Conservation (phyloP, 179 eudicot species). For the Kewa caespitosa region DNA sequence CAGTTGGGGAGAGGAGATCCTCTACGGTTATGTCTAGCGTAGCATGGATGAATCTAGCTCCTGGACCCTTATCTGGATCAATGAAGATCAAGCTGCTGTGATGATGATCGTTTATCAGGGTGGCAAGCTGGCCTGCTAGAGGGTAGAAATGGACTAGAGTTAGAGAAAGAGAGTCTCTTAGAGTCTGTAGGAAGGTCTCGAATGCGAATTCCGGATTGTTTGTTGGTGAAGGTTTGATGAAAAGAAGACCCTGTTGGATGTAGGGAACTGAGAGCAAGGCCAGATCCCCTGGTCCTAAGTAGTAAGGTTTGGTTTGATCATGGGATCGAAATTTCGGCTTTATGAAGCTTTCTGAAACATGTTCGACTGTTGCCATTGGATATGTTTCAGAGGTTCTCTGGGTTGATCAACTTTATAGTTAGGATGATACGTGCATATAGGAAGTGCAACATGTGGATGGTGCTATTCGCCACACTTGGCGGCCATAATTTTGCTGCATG, state of each 20-base stretch:
- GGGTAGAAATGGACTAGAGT: conserved; percentile 29
- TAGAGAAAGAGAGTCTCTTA: conserved; percentile 14
- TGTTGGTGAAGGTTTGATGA: conserved; percentile 14
- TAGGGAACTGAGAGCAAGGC: conserved; percentile 26
- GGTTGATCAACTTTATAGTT: too few species aligned
- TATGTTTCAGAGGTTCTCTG: too few species aligned
- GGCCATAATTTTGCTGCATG: too few species aligned
- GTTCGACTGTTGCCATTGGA: conserved; percentile 15
- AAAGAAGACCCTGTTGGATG: conserved; percentile 30
- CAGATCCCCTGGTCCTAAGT: conserved; percentile 22
- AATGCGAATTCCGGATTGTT: background rate
- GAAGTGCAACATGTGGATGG: too few species aligned
- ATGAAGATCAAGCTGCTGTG: conserved; percentile 34
- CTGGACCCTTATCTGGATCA: conserved; percentile 36
- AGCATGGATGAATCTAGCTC: conserved; percentile 44
- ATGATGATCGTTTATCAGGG: conserved; percentile 28
- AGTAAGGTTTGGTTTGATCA: conserved; percentile 4
- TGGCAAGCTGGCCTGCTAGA: conserved; percentile 34
- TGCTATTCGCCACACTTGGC: too few species aligned
- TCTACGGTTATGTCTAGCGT: conserved; percentile 8
- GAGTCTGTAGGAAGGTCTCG: conserved; percentile 1
- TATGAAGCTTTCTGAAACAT: conserved; percentile 28
- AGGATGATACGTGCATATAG: too few species aligned
- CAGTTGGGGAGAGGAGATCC: conserved; percentile 34
- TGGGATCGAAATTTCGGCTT: conserved; percentile 10